Base-by-base conservation (phyloP, 495 filamentous ascomycete genomes). In the Stereocaulon alpinum region DNA sequence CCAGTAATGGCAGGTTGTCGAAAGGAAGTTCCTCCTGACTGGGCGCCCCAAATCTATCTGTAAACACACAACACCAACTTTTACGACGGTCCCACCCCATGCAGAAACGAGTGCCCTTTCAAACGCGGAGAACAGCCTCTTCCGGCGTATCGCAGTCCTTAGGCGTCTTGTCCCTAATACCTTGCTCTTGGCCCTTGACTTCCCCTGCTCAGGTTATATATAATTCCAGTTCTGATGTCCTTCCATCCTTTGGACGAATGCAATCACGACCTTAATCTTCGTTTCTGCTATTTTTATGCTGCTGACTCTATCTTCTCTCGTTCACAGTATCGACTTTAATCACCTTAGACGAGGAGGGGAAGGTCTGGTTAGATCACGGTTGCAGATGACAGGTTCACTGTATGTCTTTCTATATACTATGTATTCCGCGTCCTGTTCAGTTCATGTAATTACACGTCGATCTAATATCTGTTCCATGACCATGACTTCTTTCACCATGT, bases 1-100 rank as follows among this genome's bases (percentile, higher is more conserved):
- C 30, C 81, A 88, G 68, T 83, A 83, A 64, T 89, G 86, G 86
- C 73, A 76, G 37, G 72, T 82, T 30, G 82, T 89, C 43, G 86
- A 90, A 71, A 69, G 74, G 40, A 86, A 86, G 76, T 86, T 24
- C 24, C 24, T 24, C 1, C 34, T 12, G 12, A 2, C 7, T 12
- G 2, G 12, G 34, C 34, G 34, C 34, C 7, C 34, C 7, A 37
- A 12, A 37, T 7, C 34, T 37, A 9, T 9, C 34, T 37, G 7
- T 37, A 12, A 37, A 37, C 5, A 37, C 3, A 62, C 15, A 34
- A 40, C 40, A 24, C 43, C 41, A 42, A 15, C 20, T 61, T 61
- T 15, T 37, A 58, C 7, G 61, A 58, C 3, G 52, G 30, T 18
- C 18, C 34, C 18, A 47, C 51, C 51, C 32, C 32, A 44, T 32